phyloP scores from a whole-genome alignment of 192 early-diverging fungal genomes.

The Rhizoclosmatium globosum region DNA sequence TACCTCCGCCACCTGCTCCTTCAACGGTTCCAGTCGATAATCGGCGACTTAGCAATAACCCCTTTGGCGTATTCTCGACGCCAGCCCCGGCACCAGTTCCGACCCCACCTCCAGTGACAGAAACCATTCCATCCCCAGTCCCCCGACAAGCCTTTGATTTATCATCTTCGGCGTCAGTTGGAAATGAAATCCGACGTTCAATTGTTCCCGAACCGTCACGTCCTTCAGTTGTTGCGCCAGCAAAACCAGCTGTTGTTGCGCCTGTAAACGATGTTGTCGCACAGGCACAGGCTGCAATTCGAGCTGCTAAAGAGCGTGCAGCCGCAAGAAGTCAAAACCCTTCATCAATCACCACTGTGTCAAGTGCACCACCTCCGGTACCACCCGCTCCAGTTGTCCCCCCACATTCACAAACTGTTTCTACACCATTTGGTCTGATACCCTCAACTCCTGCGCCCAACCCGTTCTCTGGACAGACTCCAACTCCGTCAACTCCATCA shows the following conservation, averaged over 20 bases:
- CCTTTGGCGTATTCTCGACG: neutral
- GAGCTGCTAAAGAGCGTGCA: conserved; percentile 54
- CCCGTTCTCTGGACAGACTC: neutral
- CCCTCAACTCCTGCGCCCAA: neutral
- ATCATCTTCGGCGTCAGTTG: neutral
- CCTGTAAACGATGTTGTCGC: conserved; percentile 54
- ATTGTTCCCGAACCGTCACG: conserved; percentile 5
- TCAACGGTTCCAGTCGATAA: neutral
- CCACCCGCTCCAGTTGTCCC: neutral
- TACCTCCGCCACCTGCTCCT: neutral
- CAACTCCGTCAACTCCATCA: neutral
- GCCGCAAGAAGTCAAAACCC: conserved; percentile 35
- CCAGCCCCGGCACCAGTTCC: neutral
- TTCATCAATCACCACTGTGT: neutral
- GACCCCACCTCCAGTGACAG: conserved; percentile 6
- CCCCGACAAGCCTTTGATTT: neutral
- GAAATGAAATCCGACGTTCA: neutral
- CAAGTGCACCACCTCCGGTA: conserved; percentile 3
- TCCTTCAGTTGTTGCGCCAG: conserved; percentile 9
- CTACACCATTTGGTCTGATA: neutral
- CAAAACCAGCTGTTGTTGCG: neutral
- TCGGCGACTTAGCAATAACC: neutral
- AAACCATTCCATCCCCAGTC: conserved; percentile 17
- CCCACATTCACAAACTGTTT: neutral
- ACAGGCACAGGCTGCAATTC: conserved; percentile 56